phyloP scores from a whole-genome alignment of 352 stramenopile genomes.

The Globisporangium nunn region DNA sequence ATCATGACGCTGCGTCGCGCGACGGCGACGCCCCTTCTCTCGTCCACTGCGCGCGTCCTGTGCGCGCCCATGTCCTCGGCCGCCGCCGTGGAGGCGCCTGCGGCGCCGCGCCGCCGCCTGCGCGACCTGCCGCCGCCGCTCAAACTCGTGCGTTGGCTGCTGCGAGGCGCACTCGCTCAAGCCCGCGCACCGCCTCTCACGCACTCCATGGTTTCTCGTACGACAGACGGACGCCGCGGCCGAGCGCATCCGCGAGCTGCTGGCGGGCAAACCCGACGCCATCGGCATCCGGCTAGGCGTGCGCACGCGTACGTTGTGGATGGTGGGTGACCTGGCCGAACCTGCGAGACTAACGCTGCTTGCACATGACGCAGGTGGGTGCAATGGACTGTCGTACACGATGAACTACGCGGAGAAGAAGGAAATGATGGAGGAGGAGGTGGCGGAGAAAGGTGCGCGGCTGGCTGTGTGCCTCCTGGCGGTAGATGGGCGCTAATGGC shows the following conservation, averaged over 20 bases:
- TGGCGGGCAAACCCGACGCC: conserved; percentile 80
- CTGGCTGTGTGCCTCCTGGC: too few species aligned
- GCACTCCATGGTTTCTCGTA: not conserved
- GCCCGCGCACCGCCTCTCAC: not conserved
- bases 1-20: not conserved
- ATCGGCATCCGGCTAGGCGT: conserved; percentile 95
- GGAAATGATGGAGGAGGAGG: conserved; percentile 91
- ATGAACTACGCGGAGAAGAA: conserved; percentile 98
- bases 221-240: conserved; percentile 83
- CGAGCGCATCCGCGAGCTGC: conserved; percentile 80
- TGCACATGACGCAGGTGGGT: conserved; percentile 67
- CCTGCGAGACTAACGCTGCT: not conserved
- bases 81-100: conserved; percentile 25
- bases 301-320: conserved; percentile 72
- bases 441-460: conserved; percentile 73
- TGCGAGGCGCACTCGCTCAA: not conserved
- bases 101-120: conserved; percentile 37
- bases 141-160: conserved; percentile 44
- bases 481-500: too few species aligned
- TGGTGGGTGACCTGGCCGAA: not conserved
- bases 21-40: not conserved
- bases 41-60: conserved; percentile 3
- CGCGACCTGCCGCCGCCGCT: conserved; percentile 67
- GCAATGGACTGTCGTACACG: conserved; percentile 98
- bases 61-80: conserved; percentile 24